Evolutionary conservation across 2,329 filamentous ascomycete genomes (phyloP), one percentile per base, ranked within the genome.

Genomic region (Fusarium haematococcum): DNA sequence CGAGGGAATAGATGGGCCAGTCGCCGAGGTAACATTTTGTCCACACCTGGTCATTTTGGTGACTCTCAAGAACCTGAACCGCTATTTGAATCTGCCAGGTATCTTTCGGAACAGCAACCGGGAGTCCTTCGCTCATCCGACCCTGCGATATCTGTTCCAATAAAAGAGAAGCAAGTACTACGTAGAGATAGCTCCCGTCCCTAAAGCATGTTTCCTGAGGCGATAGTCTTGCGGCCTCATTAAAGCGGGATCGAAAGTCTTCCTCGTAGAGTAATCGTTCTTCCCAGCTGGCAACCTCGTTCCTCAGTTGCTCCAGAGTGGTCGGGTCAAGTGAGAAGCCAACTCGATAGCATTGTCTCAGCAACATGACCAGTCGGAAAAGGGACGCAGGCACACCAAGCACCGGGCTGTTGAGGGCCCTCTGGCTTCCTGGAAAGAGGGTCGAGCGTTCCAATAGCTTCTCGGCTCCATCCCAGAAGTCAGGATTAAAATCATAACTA

Each of bases 401-500:
- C 5, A 50, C 45, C 1, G 45, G 45, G 45, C 45, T 50, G 45
- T 50, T 50, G 23, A 50, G 45, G 9, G 23, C 23, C 27, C 45
- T 50, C 3, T 16, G 45, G 45, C 6, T 50, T 3, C 45, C 45
- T 18, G 45, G 45, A 27, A 73, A 73, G 45, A 78, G 68, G 0
- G 10, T 43, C 0, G 71, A 75, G 2, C 43, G 58, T 11, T 74
- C 54, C 0, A 79, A 35, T 1, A 77, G 52, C 1, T 63, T 63
- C 45, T 77, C 77, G 8, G 71, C 75, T 5, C 61, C 35, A 6
- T 41, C 33, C 77, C 77, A 79, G 16, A 78, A 76, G 1, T 58
- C 41, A 0, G 37, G 18, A 30, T 78, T 66, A 27, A 73, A 77
- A 5, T 66, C 33, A 30, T 69, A 65, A 2, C 69, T 65, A 0